Base-by-base conservation (phyloP, 768 basidiomycete genomes). In the Plicaturopsis crispa region DNA sequence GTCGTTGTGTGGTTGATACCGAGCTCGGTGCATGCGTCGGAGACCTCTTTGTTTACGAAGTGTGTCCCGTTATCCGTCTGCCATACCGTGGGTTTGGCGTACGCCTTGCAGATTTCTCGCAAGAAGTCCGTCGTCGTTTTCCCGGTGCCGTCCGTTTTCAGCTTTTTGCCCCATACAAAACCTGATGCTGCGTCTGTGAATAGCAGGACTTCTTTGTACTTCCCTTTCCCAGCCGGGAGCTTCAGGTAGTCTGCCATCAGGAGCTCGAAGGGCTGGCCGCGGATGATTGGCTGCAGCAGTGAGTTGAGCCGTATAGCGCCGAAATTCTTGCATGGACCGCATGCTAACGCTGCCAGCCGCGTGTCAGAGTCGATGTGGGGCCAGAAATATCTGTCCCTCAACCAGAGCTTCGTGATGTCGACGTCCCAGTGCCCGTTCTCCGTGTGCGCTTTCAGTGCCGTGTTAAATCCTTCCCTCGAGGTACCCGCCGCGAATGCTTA, bases 311-410 rank as follows among this genome's bases (percentile, higher is more conserved):
- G 46, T 0, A 34, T 16, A 3, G 43, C 5, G 1, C 54, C 51
- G 16, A 52, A 55, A 30, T 46, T 43, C 33, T 50, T 47, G 42
- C 53, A 55, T 16, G 34, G 30, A 8, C 20, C 35, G 36, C 53
- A 54, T 19, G 42, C 18, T 3, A 5, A n/a, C 28, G 47, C 48
- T 10, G 36, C 32, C 1, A 35, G 39, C 1, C 42, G 30, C 33
- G 52, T 51, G 21, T 49, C 43, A 5, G 24, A 31, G 26, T 57
- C 52, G 13, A 57, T 28, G 14, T 14, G 10, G 8, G 43, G 0
- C 42, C 36, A 3, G 63, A 60, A 43, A 56, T 57, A 20, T 40
- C 43, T 2, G 38, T 64, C 61, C 12, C 56, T 24, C 4, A 67
- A 34, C 2, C 33, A 32, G 1, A 48, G 49, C 30, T 65, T 65